These are phyloP conservation scores for Pseudonitzschia delicatissima DNA, from an alignment of 108 stramenopile species.

Conservation along the genomic window DNA sequence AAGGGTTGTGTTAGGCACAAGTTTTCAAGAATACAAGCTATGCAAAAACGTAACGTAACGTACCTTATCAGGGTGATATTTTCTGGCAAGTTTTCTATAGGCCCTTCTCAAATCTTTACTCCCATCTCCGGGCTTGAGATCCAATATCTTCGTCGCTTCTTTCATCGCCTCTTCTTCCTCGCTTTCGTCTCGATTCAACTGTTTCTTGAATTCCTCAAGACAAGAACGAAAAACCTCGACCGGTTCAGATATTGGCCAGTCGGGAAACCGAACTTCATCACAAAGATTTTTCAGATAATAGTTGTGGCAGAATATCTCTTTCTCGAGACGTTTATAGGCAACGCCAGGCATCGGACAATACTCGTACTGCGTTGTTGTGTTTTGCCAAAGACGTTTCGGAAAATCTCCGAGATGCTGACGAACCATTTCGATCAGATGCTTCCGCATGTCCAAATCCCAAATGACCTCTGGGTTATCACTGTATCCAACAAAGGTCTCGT, in stretches of 20 bases:
- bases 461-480: constrained; percentile 84
- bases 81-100: constrained; percentile 59
- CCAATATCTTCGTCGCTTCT: constrained; percentile 45
- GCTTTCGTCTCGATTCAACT: constrained; percentile 49
- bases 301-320: constrained; percentile 79
- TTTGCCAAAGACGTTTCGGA: constrained; percentile 67
- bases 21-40: too few relatives aligned
- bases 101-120: constrained; percentile 54
- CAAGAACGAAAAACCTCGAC: constrained; percentile 64
- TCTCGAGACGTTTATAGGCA: constrained; percentile 61
- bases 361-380: constrained; percentile 66
- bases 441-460: constrained; percentile 75
- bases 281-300: constrained; percentile 78
- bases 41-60: not conserved
- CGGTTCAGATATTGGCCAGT: constrained; percentile 80
- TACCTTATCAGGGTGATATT: constrained; percentile 73
- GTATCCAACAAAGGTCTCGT: constrained; percentile 60
- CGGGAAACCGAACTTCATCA: constrained; percentile 71
- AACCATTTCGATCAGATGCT: constrained; percentile 72
- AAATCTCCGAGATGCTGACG: constrained; percentile 83
- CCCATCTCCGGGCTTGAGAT: constrained; percentile 49
- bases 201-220: constrained; percentile 63
- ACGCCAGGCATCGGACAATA: constrained; percentile 78
- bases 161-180: constrained; percentile 49
- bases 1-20: not conserved